Percentiles rank a stretch among this genome's conserved stretches.
Conservation (phyloP, 306 rosid genomes). For the Cicer pinnatifidum region DNA sequence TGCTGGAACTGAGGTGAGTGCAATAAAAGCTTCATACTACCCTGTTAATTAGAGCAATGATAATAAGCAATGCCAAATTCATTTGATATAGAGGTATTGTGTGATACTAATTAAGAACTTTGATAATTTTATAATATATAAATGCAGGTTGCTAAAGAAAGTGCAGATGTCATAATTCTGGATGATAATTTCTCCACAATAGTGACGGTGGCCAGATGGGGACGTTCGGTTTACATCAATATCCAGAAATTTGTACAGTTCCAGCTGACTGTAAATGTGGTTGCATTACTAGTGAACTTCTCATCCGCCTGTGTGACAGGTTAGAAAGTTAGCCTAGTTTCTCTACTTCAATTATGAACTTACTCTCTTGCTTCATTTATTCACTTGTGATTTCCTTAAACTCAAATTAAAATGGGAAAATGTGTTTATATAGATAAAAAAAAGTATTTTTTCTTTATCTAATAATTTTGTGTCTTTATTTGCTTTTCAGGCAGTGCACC, state of each 20-base stretch:
- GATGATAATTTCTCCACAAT: conserved; percentile 98
- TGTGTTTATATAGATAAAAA: not conserved
- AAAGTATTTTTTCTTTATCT: not conserved
- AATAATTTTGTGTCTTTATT: conserved; percentile 30
- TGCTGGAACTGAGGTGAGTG: conserved; percentile 92
- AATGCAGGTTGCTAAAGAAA: conserved; percentile 92
- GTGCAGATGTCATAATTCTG: conserved; percentile 92
- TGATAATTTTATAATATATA: conserved; percentile 31
- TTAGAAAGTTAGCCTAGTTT: conserved; percentile 40
- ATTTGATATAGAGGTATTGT: conserved; percentile 15
- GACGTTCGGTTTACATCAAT: conserved; percentile 92
- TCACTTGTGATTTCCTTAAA: too few species aligned
- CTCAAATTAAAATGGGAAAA: not conserved
- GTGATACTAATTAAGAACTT: not conserved
- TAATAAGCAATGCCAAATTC: not conserved
- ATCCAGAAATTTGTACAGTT: conserved; percentile 96
- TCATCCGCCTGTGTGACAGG: conserved; percentile 92
- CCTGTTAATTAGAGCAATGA: too few species aligned
- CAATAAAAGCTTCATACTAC: conserved; percentile 13
- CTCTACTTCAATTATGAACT: not conserved
- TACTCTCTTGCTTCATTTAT: too few species aligned
- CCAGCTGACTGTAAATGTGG: conserved; percentile 92
- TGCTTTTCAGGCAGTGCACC: conserved; percentile 80
- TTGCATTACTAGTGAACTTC: conserved; percentile 90
- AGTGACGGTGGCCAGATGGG: conserved; percentile 95